phyloP scores from a whole-genome alignment of 208 protist species.

The Paratrypanosoma confusum region DNA sequence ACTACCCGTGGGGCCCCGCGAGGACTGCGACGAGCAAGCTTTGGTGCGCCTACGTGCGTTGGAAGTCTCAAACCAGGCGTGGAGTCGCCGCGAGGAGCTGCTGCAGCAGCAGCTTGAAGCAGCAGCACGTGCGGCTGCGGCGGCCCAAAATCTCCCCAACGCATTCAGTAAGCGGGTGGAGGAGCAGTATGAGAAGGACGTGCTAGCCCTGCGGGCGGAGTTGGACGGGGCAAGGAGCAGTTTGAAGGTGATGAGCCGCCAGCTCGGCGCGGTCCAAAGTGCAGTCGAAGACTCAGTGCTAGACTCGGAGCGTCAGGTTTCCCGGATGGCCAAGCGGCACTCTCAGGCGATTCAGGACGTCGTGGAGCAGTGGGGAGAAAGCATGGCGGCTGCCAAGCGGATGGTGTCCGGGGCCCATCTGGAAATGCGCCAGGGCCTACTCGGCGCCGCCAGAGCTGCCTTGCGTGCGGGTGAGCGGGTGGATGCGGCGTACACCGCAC shows the following conservation, averaged over 20 bases:
- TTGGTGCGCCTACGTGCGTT: too few species aligned
- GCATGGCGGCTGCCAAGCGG: too few species aligned
- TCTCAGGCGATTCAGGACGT: too few species aligned
- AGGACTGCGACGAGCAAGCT: too few species aligned
- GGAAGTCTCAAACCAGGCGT: not conserved
- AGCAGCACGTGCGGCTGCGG: constrained; percentile 4
- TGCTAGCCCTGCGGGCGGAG: constrained; percentile 3
- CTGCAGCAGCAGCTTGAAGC: constrained; percentile 1
- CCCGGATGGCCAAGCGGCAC: too few species aligned
- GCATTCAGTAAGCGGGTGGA: too few species aligned
- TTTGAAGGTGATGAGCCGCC: constrained; percentile 5
- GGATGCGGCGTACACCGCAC: constrained; percentile 5
- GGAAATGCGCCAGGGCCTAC: too few species aligned
- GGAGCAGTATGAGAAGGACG: constrained; percentile 4
- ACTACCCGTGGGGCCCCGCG: not conserved
- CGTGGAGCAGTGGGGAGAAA: too few species aligned
- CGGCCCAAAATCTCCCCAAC: too few species aligned
- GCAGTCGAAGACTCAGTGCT: not conserved
- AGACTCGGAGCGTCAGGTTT: too few species aligned
- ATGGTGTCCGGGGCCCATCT: too few species aligned
- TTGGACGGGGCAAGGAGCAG: constrained; percentile 6
- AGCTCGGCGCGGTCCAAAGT: not conserved
- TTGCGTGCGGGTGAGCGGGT: not conserved
- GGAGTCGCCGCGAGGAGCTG: not conserved
- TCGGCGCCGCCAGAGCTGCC: too few species aligned